These are phyloP conservation scores for Monilinia vaccinii-corymbosi DNA, from an alignment of 2,329 filamentous ascomycete species.

Conservation along the genomic window DNA sequence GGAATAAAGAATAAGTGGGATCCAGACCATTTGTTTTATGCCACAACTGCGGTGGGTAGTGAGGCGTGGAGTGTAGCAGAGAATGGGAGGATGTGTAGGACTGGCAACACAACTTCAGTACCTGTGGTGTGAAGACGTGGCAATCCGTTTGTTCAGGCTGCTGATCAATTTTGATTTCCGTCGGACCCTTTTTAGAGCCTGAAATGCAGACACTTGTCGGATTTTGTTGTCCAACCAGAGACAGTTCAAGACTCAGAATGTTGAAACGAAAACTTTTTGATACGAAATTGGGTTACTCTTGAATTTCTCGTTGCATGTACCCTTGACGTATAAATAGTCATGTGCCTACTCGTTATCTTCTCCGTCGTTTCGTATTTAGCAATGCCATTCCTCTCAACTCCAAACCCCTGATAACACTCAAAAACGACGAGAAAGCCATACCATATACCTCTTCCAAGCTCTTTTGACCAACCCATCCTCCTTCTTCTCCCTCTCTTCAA, in stretches of 20 bases:
- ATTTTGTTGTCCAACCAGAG: background rate
- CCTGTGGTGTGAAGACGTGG: background rate
- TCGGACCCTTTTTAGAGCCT: too few relatives aligned
- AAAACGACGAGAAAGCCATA: background rate
- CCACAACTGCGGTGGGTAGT: constrained; percentile 40
- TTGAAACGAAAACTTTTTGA: background rate
- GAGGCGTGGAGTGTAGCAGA: constrained; percentile 38
- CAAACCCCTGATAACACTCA: background rate
- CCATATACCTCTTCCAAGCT: background rate
- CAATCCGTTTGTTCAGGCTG: background rate
- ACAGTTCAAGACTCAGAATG: background rate
- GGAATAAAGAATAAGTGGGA: constrained; percentile 44
- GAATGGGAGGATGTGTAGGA: constrained; percentile 35
- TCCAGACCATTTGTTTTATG: constrained; percentile 38
- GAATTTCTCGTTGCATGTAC: background rate
- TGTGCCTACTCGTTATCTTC: background rate
- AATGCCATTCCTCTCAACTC: background rate
- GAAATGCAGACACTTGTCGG: background rate
- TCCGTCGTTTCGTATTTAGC: background rate
- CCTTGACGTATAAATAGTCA: too few relatives aligned
- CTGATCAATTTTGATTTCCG: too few relatives aligned
- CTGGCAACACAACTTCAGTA: background rate
- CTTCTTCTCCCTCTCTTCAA: background rate
- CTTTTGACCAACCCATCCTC: background rate
- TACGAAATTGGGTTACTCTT: background rate